Conservation (phyloP, 306 rosid species). For the Trifolium fragiferum region DNA sequence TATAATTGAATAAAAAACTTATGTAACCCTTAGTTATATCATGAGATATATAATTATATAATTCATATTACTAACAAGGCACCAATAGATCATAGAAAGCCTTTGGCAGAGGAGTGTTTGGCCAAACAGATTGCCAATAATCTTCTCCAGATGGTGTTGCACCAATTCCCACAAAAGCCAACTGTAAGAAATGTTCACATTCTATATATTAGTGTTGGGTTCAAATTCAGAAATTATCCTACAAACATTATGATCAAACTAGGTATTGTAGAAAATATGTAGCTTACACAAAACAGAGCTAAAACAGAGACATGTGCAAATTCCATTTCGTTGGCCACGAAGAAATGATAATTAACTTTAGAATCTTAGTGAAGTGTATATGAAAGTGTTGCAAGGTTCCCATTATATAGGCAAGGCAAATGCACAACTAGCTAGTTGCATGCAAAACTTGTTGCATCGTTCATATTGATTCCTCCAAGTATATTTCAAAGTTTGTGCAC, state of each 20-base stretch:
- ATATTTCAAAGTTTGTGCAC: background rate
- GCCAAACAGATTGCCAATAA: slow-evolving; percentile 8
- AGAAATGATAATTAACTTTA: background rate
- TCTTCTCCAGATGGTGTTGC: background rate
- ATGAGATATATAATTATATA: background rate
- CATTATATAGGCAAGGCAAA: background rate
- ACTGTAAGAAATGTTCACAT: background rate
- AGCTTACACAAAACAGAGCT: background rate
- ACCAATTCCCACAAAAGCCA: slow-evolving; percentile 2
- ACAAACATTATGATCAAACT: background rate
- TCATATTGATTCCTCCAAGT: background rate
- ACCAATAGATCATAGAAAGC: background rate
- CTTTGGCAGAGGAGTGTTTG: slow-evolving; percentile 9
- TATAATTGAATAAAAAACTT: no score
- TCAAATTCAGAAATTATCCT: background rate
- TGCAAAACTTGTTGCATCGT: background rate
- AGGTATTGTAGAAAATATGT: background rate
- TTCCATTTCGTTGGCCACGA: background rate
- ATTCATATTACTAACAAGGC: background rate
- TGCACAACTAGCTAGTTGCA: slow-evolving; percentile 12
- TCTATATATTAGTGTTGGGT: background rate
- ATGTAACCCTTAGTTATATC: background rate
- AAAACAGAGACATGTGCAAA: background rate
- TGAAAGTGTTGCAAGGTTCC: background rate
- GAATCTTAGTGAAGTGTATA: background rate